These are phyloP conservation scores for Rhododendron griersonianum DNA, from an alignment of 148 eudicot genomes.

Conservation along the genomic window DNA sequence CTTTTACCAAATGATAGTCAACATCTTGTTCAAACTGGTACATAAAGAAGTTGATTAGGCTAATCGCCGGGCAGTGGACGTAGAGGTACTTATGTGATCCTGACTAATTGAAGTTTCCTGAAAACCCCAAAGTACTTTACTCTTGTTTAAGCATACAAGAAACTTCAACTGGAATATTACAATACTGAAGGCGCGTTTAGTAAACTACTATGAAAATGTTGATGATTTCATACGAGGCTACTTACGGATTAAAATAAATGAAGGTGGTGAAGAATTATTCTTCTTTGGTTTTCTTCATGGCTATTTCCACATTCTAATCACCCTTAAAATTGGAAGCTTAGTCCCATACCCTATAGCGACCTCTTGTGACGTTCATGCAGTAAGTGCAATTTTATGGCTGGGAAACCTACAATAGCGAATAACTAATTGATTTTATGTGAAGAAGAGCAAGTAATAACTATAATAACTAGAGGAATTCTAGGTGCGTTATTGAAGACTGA, in stretches of 20 bases:
- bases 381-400: too few relatives aligned
- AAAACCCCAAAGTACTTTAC: neutral
- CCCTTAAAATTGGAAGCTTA: neutral
- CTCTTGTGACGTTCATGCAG: too few relatives aligned
- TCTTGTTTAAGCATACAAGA: neutral
- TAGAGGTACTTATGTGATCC: neutral
- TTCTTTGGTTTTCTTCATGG: neutral
- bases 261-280: neutral
- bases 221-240: neutral
- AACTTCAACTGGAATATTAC: neutral
- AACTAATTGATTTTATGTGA: too few relatives aligned
- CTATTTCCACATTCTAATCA: neutral
- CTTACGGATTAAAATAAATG: too few relatives aligned
- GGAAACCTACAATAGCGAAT: too few relatives aligned
- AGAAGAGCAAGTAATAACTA: too few relatives aligned
- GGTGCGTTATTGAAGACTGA: neutral
- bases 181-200: too few relatives aligned
- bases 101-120: neutral
- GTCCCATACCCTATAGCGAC: too few relatives aligned
- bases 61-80: neutral
- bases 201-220: neutral
- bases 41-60: neutral
- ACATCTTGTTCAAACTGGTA: neutral
- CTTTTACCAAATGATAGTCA: neutral
- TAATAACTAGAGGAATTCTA: neutral